Evolutionary conservation across 1,139 yeast genomes (phyloP).

Genomic region (Candida tetrigidarum): DNA sequence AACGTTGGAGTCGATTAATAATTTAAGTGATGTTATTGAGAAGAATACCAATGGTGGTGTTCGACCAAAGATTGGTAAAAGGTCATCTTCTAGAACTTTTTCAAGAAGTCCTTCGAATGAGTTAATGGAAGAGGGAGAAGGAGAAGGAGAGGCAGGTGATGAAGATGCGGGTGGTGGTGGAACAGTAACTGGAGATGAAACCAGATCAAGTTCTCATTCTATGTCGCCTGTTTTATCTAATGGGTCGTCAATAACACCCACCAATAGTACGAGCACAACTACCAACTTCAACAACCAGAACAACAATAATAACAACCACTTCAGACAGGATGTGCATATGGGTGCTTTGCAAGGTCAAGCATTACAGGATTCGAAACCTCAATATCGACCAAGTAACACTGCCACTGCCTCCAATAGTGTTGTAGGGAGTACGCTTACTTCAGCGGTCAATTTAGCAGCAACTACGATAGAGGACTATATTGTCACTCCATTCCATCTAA

Average conservation of each 20-base stretch:
- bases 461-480: slow-evolving; percentile 15
- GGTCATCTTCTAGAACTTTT: slow-evolving; percentile 3
- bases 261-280: slow-evolving; percentile 1
- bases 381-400: too few species aligned
- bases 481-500: slow-evolving; percentile 24
- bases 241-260: slow-evolving; percentile 6
- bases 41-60: slow-evolving; percentile 11
- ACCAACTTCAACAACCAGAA: background rate
- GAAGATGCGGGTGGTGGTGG: background rate
- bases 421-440: background rate
- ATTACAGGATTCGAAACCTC: background rate
- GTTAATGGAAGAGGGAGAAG: background rate
- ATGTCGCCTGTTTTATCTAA: slow-evolving; percentile 4
- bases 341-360: background rate
- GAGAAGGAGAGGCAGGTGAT: background rate
- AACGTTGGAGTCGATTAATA: slow-evolving; percentile 40
- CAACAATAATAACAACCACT: background rate
- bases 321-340: too few species aligned
- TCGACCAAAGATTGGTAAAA: slow-evolving; percentile 8
- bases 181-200: slow-evolving; percentile 4
- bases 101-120: slow-evolving; percentile 15
- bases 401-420: background rate
- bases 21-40: slow-evolving; percentile 23
- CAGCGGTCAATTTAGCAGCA: background rate
- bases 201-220: slow-evolving; percentile 1